Percentiles rank a stretch among this genome's conserved stretches.
Evolutionary conservation across 2,329 filamentous ascomycete genomes (phyloP).

Genomic region (Trichoderma semiorbis): DNA sequence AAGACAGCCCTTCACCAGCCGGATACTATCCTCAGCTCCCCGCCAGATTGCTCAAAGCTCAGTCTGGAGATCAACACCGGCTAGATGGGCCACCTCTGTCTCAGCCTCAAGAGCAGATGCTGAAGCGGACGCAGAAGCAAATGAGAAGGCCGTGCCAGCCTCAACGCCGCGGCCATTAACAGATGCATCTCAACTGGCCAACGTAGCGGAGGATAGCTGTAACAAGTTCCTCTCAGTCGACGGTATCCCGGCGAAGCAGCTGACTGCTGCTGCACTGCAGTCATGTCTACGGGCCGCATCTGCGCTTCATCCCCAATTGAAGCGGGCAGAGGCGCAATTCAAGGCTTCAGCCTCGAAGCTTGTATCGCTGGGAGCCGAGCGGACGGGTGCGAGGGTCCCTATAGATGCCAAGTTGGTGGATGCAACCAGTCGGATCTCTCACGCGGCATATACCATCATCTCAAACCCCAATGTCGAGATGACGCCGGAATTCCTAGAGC

Average conservation of each 20-base stretch:
- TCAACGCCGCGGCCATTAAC: constrained; percentile 29
- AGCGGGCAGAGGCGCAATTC: constrained; percentile 38
- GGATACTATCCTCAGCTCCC: constrained; percentile 23
- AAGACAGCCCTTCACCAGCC: constrained; percentile 26
- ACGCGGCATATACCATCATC: constrained; percentile 66
- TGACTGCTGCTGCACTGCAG: constrained; percentile 43
- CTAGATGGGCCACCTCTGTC: constrained; percentile 29
- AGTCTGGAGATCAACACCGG: constrained; percentile 16
- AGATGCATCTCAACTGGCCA: constrained; percentile 40
- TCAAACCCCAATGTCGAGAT: constrained; percentile 76
- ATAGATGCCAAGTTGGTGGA: constrained; percentile 39
- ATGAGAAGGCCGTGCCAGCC: constrained; percentile 16
- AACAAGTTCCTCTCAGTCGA: constrained; percentile 43
- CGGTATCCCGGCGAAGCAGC: constrained; percentile 43
- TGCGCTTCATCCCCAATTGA: constrained; percentile 41
- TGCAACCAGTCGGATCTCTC: constrained; percentile 51
- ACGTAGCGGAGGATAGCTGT: constrained; percentile 41
- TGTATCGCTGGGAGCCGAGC: constrained; percentile 42
- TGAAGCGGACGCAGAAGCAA: neutral
- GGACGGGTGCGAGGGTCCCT: constrained; percentile 30
- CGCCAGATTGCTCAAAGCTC: constrained; percentile 14
- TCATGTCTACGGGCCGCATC: constrained; percentile 44
- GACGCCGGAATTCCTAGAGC: constrained; percentile 64
- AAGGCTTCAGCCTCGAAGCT: constrained; percentile 52
- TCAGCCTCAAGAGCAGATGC: neutral